These are phyloP conservation scores for Elongisporangium prolatum DNA, from an alignment of 352 stramenopile genomes.

Conservation along the genomic window DNA sequence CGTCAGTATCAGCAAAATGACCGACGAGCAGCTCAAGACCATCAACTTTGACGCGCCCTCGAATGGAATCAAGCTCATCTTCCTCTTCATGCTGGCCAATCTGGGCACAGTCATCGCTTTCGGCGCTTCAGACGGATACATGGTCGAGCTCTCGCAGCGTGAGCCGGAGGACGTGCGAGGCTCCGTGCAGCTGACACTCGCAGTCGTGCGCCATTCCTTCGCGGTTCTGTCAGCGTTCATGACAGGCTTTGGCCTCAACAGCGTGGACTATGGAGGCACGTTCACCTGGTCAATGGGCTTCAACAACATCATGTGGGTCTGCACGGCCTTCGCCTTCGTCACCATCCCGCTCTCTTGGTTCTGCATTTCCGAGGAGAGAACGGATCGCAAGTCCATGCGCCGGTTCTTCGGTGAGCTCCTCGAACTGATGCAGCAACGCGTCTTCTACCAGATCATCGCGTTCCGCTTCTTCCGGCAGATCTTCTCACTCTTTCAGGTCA, in stretches of 20 bases:
- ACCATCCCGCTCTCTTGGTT: constrained; percentile 39
- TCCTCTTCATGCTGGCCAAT: constrained; percentile 69
- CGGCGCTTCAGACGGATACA: constrained; percentile 58
- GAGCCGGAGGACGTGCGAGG: constrained; percentile 38
- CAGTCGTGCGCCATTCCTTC: constrained; percentile 23
- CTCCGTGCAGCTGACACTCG: constrained; percentile 31
- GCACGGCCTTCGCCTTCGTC: constrained; percentile 28
- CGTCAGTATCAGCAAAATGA: constrained; percentile 26
- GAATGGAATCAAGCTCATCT: constrained; percentile 41
- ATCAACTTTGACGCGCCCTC: constrained; percentile 38
- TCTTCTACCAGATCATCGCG: constrained; percentile 48
- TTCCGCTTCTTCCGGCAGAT: constrained; percentile 50
- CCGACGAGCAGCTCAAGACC: constrained; percentile 16
- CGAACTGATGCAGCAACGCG: constrained; percentile 40
- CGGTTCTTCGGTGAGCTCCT: constrained; percentile 32
- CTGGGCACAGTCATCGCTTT: constrained; percentile 74
- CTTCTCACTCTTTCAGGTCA: constrained; percentile 44
- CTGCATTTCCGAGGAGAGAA: constrained; percentile 37
- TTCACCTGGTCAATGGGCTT: constrained; percentile 55
- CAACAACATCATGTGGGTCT: constrained; percentile 43
- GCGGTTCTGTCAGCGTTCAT: constrained; percentile 36
- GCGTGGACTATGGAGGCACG: constrained; percentile 35
- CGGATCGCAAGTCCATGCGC: constrained; percentile 22
- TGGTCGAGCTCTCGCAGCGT: constrained; percentile 46
- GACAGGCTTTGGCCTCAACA: constrained; percentile 40